phyloP scores from a whole-genome alignment of 371 early-diverging fungal species.

The Rhizopus stolonifer region DNA sequence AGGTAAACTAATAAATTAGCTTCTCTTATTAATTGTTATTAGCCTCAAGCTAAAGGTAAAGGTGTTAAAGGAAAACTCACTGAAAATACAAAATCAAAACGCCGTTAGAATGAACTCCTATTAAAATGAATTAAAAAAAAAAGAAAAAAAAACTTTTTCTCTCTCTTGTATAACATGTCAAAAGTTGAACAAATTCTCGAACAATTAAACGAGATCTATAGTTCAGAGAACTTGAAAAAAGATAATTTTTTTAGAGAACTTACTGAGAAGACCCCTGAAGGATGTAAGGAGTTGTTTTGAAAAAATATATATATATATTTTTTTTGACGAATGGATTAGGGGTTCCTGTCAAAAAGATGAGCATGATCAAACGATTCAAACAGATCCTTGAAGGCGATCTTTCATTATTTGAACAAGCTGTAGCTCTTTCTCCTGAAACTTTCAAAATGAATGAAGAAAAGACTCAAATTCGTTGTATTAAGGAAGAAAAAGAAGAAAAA shows the following conservation, averaged over 20 bases:
- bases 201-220: slow-evolving; percentile 35
- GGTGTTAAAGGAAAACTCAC: slow-evolving; percentile 21
- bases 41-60: slow-evolving; percentile 21
- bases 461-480: slow-evolving; percentile 34
- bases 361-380: slow-evolving; percentile 46
- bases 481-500: slow-evolving; percentile 15
- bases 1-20: too few species aligned
- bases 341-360: slow-evolving; percentile 43
- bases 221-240: slow-evolving; percentile 37
- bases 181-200: slow-evolving; percentile 21
- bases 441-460: slow-evolving; percentile 43
- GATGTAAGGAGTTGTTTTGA: slow-evolving; percentile 34
- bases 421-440: slow-evolving; percentile 18
- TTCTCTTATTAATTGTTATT: not conserved
- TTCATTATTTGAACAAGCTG: slow-evolving; percentile 28
- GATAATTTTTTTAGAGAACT: slow-evolving; percentile 47
- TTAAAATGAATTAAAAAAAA: slow-evolving; percentile 2
- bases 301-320: not conserved
- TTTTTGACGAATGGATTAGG: too few species aligned
- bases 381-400: slow-evolving; percentile 36
- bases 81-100: slow-evolving; percentile 22
- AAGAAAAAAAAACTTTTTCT: not conserved
- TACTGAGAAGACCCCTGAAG: slow-evolving; percentile 39
- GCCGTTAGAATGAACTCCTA: slow-evolving; percentile 18
- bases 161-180: slow-evolving; percentile 1